Evolutionary conservation across 805 yeast species (phyloP).

Genomic region (Candida schatavii): DNA sequence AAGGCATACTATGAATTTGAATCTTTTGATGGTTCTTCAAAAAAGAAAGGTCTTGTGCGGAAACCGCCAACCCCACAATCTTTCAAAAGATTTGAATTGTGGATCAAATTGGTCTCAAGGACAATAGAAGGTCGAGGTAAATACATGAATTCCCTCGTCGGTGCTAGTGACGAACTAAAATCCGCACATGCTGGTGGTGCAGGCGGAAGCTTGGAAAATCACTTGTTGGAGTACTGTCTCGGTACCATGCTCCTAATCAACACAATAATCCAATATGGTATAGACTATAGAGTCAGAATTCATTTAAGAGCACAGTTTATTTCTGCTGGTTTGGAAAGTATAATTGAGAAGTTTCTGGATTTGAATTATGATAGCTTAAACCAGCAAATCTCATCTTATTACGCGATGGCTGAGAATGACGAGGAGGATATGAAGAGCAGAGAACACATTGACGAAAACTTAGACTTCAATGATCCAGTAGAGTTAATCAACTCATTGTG

Average conservation of each 20-base stretch:
- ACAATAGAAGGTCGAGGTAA: constrained; percentile 84
- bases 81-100: constrained; percentile 59
- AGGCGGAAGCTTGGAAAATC: constrained; percentile 54
- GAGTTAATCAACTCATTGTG: constrained; percentile 62
- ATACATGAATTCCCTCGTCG: constrained; percentile 81
- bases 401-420: constrained; percentile 55
- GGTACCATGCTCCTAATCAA: constrained; percentile 69
- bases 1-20: constrained; percentile 41
- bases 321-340: constrained; percentile 52
- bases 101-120: constrained; percentile 65
- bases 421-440: constrained; percentile 40
- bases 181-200: constrained; percentile 29
- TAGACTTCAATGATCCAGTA: constrained; percentile 68
- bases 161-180: constrained; percentile 82
- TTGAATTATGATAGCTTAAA: constrained; percentile 57
- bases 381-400: constrained; percentile 65
- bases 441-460: constrained; percentile 36
- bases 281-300: constrained; percentile 45
- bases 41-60: constrained; percentile 27
- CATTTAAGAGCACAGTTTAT: constrained; percentile 59
- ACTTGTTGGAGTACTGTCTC: constrained; percentile 66
- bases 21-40: constrained; percentile 1
- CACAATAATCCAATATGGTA: constrained; percentile 52
- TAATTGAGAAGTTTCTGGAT: constrained; percentile 50
- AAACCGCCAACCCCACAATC: constrained; percentile 34